phyloP scores from a whole-genome alignment of 2,329 filamentous ascomycete species.

The Raffaelea deltoideospora region DNA sequence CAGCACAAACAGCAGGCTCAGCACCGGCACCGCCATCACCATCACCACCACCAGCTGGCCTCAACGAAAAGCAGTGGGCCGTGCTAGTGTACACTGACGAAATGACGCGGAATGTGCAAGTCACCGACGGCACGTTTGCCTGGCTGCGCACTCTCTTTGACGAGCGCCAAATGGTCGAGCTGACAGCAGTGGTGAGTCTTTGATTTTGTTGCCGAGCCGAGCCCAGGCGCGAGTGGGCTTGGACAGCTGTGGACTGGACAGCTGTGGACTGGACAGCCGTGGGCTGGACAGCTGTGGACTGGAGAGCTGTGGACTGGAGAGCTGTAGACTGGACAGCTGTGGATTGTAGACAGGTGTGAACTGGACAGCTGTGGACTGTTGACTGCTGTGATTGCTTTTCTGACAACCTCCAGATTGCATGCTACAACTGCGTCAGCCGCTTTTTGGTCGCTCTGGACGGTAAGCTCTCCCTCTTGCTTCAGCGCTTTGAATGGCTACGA shows the following conservation, averaged over 20 bases:
- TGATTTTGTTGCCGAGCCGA: background rate
- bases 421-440: constrained; percentile 74
- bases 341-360: no score
- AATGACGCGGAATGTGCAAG: constrained; percentile 63
- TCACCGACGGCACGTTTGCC: constrained; percentile 53
- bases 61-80: constrained; percentile 49
- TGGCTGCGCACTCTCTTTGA: constrained; percentile 44
- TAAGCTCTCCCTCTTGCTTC: constrained; percentile 20
- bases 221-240: no score
- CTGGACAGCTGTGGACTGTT: no score
- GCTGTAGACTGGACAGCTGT: no score
- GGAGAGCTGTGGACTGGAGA: no score
- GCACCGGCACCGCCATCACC: background rate
- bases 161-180: constrained; percentile 64
- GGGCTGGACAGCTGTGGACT: no score
- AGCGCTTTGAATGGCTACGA: no score
- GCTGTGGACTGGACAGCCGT: no score
- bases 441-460: constrained; percentile 72
- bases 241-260: no score
- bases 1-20: no score
- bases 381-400: no score
- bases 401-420: constrained; percentile 28
- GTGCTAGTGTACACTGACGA: constrained; percentile 64
- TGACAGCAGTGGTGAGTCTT: constrained; percentile 52
- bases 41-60: constrained; percentile 1